Percentiles rank a stretch among this genome's conserved stretches.
Conservation (phyloP, 2,329 filamentous ascomycete genomes). For the Cytospora paraplurivora region DNA sequence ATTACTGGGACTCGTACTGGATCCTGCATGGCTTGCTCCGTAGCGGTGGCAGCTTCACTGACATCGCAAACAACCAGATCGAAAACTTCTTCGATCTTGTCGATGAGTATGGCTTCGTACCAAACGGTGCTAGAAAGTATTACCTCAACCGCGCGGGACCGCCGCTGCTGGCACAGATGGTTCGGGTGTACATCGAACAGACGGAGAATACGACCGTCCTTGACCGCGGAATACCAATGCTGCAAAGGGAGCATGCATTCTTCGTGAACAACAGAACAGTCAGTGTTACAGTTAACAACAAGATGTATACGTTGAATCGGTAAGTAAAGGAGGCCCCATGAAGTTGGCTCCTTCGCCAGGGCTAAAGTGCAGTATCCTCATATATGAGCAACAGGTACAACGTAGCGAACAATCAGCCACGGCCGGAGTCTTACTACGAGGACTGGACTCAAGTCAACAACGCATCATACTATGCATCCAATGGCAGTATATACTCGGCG, state of each 20-base stretch:
- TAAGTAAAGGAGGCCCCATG: conserved; percentile 38
- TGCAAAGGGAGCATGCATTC: conserved; percentile 66
- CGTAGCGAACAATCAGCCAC: conserved; percentile 65
- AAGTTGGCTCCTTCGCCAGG: neutral
- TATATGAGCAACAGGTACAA: conserved; percentile 46
- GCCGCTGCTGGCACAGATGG: conserved; percentile 67
- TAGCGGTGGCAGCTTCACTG: conserved; percentile 63
- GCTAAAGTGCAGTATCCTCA: neutral
- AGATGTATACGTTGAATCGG: conserved; percentile 58
- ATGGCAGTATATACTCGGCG: conserved; percentile 60
- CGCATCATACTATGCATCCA: conserved; percentile 59
- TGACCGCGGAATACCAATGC: conserved; percentile 60
- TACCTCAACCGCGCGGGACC: conserved; percentile 71
- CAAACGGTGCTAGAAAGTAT: conserved; percentile 68
- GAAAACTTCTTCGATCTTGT: conserved; percentile 71
- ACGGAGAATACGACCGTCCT: conserved; percentile 65
- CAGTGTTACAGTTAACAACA: conserved; percentile 47
- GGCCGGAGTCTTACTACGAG: conserved; percentile 68
- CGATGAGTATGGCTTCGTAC: conserved; percentile 65
- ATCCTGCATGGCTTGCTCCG: conserved; percentile 67
- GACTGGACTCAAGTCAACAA: conserved; percentile 69
- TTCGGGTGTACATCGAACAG: conserved; percentile 63
- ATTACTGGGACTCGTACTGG: conserved; percentile 74
- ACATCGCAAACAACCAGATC: conserved; percentile 67
- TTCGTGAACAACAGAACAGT: conserved; percentile 64